phyloP scores from a whole-genome alignment of 2,329 filamentous ascomycete species.

The Diaporthe sp. region DNA sequence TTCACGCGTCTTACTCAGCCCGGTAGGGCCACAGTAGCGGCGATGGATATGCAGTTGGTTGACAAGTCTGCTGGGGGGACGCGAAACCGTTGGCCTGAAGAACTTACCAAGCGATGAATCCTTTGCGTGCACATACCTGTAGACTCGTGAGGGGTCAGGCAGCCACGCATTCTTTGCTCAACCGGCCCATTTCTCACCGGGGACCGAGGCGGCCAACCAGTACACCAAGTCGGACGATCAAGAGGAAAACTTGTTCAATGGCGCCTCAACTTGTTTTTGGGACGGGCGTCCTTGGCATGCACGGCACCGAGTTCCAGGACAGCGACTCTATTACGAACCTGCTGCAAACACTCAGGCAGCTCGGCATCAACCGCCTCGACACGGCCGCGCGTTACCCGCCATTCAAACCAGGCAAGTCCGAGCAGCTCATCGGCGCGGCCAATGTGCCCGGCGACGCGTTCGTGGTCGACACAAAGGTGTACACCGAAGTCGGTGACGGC shows the following conservation, averaged over 20 bases:
- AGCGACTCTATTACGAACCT: constrained; percentile 42
- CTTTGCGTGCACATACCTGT: too few species aligned
- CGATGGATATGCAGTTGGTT: neutral
- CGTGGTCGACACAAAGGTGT: constrained; percentile 53
- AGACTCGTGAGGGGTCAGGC: neutral
- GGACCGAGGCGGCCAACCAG: neutral
- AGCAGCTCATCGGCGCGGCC: constrained; percentile 51
- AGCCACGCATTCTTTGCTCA: neutral
- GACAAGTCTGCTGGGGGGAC: neutral
- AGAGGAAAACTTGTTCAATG: constrained; percentile 37
- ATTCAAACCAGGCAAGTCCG: constrained; percentile 49
- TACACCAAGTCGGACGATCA: neutral
- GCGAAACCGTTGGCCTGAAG: neutral
- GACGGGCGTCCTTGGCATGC: constrained; percentile 48
- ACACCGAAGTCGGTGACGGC: constrained; percentile 48
- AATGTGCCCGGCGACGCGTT: constrained; percentile 46
- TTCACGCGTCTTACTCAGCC: neutral
- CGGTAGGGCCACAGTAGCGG: neutral
- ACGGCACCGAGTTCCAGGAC: constrained; percentile 47
- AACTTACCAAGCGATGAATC: neutral
- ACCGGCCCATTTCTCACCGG: neutral
- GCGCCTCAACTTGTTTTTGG: constrained; percentile 49
- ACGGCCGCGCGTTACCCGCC: constrained; percentile 53
- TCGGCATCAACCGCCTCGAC: constrained; percentile 37
- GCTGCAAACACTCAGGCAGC: constrained; percentile 42